Base-by-base conservation (phyloP, 495 filamentous ascomycete genomes). In the Penicillium ucsense region DNA sequence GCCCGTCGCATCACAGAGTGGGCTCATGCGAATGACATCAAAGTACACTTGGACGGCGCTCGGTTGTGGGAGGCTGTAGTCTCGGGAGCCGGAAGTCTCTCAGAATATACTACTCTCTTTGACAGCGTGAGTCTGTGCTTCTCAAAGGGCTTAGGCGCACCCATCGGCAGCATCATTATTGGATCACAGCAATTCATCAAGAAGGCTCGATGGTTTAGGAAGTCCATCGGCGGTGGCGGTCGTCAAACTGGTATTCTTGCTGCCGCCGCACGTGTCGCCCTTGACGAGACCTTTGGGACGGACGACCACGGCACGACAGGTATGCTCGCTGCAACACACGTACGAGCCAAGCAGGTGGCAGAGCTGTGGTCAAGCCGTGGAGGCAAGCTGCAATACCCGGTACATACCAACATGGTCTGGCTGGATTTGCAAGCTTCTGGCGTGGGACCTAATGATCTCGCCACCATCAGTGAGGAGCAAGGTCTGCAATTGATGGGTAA, bases 401-500 rank as follows among this genome's bases (percentile, higher is more conserved):
- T 70, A 3, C 84, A 95, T 55, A 95, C 90, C 36, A 95, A 97
- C 63, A 95, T 95, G 85, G 80, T 94, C 10, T 97, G 89, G 91
- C 53, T 95, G 47, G 85, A 94, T 65, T 64, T 95, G 31, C 79
- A 82, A 28, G 55, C 55, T 2, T 67, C 67, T 29, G 68, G 68
- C 5, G 45, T 73, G 31, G 70, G 67, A 6, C 59, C 61, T 10
- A 71, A 72, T 46, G 71, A 75, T 33, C 50, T 75, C 11, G 49
- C 62, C 5, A 57, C 61, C 6, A 72, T 72, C 40, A 68, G 64
- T 20, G 44, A 66, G 20, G 52, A 66, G 34, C 62, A 71, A 39
- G 71, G 71, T 0, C 46, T 75, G 38, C 59, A 55, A 50, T 48
- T 75, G 38, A 31, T 61, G 7, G 71, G 71, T 20, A 55, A 58